These are phyloP conservation scores for Fusarium cyanostomum DNA, from an alignment of 2,329 filamentous ascomycete species.

Conservation along the genomic window DNA sequence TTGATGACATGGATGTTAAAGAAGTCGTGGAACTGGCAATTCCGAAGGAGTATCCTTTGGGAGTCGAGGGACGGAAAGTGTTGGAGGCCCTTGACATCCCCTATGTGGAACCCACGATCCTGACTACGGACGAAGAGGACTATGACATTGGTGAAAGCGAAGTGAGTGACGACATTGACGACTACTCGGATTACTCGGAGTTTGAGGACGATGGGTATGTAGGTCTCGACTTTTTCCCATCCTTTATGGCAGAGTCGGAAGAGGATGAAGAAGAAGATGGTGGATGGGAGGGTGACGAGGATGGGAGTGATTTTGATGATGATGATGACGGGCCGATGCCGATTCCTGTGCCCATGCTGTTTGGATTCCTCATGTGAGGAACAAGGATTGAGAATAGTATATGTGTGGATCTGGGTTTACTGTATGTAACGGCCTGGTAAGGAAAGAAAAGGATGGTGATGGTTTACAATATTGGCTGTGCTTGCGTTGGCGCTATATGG, in stretches of 20 bases:
- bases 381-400: not conserved
- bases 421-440: not conserved
- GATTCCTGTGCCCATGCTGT: slow-evolving; percentile 32
- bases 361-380: slow-evolving; percentile 37
- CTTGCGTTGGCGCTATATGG: slow-evolving; percentile 26
- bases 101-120: slow-evolving; percentile 32
- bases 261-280: slow-evolving; percentile 17
- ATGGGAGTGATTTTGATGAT: slow-evolving; percentile 31
- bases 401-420: not conserved
- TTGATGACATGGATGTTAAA: slow-evolving; percentile 33
- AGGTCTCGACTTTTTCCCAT: slow-evolving; percentile 10
- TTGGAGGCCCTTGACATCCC: slow-evolving; percentile 39
- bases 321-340: slow-evolving; percentile 30
- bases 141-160: slow-evolving; percentile 19
- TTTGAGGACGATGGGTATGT: slow-evolving; percentile 23
- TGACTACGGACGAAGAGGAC: slow-evolving; percentile 5
- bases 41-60: slow-evolving; percentile 30
- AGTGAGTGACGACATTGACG: slow-evolving; percentile 31
- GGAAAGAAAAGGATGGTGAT: slow-evolving; percentile 2
- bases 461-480: not conserved
- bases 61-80: slow-evolving; percentile 36
- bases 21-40: slow-evolving; percentile 36
- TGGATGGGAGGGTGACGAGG: slow-evolving; percentile 16
- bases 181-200: slow-evolving; percentile 22
- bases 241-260: slow-evolving; percentile 12